Evolutionary conservation across 2,329 filamentous ascomycete species (phyloP).

Genomic region (Botrytis cinerea): DNA sequence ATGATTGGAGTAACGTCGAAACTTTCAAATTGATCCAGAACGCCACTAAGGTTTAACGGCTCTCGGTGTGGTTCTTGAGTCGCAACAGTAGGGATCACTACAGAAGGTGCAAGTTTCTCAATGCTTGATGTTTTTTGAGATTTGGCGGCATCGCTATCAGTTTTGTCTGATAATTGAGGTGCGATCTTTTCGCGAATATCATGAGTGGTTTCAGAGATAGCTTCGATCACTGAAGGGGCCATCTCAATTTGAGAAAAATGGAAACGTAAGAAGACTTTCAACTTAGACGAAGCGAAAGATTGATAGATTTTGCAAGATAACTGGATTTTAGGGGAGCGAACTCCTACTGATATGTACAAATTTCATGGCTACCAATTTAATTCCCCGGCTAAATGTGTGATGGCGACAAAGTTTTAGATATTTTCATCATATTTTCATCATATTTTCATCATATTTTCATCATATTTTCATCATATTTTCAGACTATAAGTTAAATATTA

Average conservation of each 20-base stretch:
- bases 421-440: not conserved
- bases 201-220: slow-evolving; percentile 32
- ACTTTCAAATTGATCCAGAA: slow-evolving; percentile 36
- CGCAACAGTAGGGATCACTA: slow-evolving; percentile 27
- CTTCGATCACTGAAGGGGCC: slow-evolving; percentile 37
- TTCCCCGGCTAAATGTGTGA: not conserved
- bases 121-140: not conserved
- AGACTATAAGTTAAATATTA: not conserved
- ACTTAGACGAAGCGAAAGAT: not conserved
- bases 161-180: slow-evolving; percentile 26
- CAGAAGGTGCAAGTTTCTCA: slow-evolving; percentile 31
- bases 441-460: not conserved
- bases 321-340: not conserved
- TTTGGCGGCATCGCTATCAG: slow-evolving; percentile 4
- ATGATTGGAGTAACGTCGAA: slow-evolving; percentile 50
- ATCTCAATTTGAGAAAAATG: slow-evolving; percentile 23
- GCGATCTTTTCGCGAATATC: slow-evolving; percentile 36
- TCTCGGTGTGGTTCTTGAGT: slow-evolving; percentile 30
- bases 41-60: slow-evolving; percentile 38
- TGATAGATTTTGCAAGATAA: not conserved
- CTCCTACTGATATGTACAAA: not conserved
- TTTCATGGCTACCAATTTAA: no score
- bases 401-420: slow-evolving; percentile 1
- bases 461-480: not conserved
- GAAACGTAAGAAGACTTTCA: no score